phyloP scores from a whole-genome alignment of 192 early-diverging fungal genomes.

The Podila clonocystis region DNA sequence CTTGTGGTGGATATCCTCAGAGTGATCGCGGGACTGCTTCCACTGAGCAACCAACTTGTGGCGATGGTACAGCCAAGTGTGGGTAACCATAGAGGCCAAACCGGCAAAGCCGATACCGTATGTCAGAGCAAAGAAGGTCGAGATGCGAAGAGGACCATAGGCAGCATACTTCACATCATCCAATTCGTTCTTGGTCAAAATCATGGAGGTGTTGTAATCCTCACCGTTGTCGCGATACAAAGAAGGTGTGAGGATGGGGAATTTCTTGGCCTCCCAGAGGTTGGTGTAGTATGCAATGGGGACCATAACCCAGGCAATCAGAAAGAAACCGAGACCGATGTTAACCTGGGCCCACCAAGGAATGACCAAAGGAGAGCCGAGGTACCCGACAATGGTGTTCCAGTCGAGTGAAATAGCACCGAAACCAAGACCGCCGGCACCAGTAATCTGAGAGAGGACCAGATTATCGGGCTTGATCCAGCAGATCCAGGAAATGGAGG shows the following conservation, averaged over 20 bases:
- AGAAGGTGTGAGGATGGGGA: slow-evolving; percentile 49
- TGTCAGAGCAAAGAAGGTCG: slow-evolving; percentile 60
- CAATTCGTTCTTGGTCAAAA: slow-evolving; percentile 39
- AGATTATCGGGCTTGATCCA: slow-evolving; percentile 27
- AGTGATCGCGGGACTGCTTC: slow-evolving; percentile 43
- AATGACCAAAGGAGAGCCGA: slow-evolving; percentile 43
- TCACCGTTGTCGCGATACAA: slow-evolving; percentile 46
- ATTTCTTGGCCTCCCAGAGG: slow-evolving; percentile 58
- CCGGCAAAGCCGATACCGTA: slow-evolving; percentile 65
- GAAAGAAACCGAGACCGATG: slow-evolving; percentile 66
- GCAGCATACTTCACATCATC: slow-evolving; percentile 54
- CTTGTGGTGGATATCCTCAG: slow-evolving; percentile 64
- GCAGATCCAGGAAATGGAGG: slow-evolving; percentile 43
- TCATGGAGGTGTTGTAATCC: slow-evolving; percentile 31
- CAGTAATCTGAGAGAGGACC: slow-evolving; percentile 41
- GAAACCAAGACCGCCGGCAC: slow-evolving; percentile 73
- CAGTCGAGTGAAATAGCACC: slow-evolving; percentile 79
- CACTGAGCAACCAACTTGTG: slow-evolving; percentile 59
- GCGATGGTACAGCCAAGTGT: slow-evolving; percentile 70
- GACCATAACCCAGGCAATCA: slow-evolving; percentile 74
- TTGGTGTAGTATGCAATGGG: slow-evolving; percentile 74
- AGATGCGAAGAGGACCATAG: slow-evolving; percentile 59
- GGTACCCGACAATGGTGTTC: slow-evolving; percentile 55
- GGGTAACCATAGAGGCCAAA: slow-evolving; percentile 65
- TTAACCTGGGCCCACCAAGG: slow-evolving; percentile 71